Conservation (phyloP, 306 rosid species). For the Cicer arietinum region DNA sequence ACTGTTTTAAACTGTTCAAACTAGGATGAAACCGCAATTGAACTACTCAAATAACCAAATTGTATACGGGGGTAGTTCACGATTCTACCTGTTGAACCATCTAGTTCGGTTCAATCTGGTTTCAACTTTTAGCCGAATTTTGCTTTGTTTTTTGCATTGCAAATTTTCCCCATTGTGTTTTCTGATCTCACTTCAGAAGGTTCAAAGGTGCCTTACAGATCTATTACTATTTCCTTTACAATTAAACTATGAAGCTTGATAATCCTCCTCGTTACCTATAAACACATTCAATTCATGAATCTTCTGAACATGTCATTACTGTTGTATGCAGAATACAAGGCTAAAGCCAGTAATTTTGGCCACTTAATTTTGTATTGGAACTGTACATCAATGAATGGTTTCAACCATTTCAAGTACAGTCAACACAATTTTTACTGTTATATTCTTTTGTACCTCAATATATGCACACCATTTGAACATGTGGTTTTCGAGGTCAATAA, state of each 20-base stretch:
- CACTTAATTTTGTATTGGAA: neutral
- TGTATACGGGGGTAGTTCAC: no score
- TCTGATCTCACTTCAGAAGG: neutral
- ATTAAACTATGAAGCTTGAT: slow-evolving; percentile 9
- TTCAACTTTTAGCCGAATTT: no score
- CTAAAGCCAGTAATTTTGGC: no score
- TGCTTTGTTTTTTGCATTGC: neutral
- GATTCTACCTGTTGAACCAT: no score
- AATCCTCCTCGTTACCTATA: neutral
- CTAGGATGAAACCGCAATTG: no score
- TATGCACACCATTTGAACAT: neutral
- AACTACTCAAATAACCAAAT: no score
- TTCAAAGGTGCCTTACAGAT: slow-evolving; percentile 3
- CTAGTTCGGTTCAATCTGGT: no score
- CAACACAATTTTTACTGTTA: neutral
- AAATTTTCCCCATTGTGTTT: neutral
- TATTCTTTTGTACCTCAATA: neutral
- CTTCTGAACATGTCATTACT: neutral
- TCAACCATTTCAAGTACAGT: neutral
- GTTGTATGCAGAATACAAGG: neutral
- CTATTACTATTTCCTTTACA: slow-evolving; percentile 9
- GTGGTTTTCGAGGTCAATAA: neutral
- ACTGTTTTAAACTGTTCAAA: no score
- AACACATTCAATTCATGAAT: neutral
- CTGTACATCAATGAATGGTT: neutral